Evolutionary conservation across 2,329 filamentous ascomycete genomes (phyloP), one percentile per base, ranked within the genome.

Genomic region (Colletotrichum trifolii): DNA sequence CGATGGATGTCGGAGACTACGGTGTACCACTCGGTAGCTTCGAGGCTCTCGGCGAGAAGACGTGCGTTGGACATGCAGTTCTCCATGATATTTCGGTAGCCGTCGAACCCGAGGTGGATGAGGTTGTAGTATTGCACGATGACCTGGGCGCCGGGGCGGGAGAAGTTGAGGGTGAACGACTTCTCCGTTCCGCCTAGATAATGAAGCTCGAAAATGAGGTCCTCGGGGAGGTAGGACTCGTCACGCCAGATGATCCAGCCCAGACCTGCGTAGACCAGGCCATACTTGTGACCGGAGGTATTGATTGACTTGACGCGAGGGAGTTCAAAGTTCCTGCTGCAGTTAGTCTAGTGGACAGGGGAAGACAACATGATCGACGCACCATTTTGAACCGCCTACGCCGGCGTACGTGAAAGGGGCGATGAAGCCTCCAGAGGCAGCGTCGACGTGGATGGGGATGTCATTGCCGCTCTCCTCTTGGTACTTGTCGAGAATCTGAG

Each of bases 51-150:
- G 52, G 86, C 88, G 12, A 91, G 78, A 2, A 91, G 73, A 2
- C 89, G 82, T 1, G 89, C 89, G 70, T 91, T 91, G 36, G 83
- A 74, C 42, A 92, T 77, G 53, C 86, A 87, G 71, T 90, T 91
- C 72, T 91, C 88, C 85, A 89, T 91, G 65, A 90, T 83, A 40
- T 79, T 78, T 10, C 82, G 83, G 75, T 89, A 93, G 9, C 90
- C 90, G 2, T 80, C 78, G 74, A 87, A 89, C 2, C 90, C 90
- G 0, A 92, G 83, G 68, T 91, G 89, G 65, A 92, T 88, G 11
- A 92, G 79, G 70, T 92, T 91, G 77, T 87, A 92, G 75, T 92
- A 92, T 72, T 92, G 90, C 0, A 84, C 89, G 66, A 92, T 87
- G 61, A 92, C 81, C 67, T 92, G 90, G 0, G 87, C 86, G 3